Conservation (phyloP, 2,329 filamentous ascomycete species). For the Cladophialophora bantiana region DNA sequence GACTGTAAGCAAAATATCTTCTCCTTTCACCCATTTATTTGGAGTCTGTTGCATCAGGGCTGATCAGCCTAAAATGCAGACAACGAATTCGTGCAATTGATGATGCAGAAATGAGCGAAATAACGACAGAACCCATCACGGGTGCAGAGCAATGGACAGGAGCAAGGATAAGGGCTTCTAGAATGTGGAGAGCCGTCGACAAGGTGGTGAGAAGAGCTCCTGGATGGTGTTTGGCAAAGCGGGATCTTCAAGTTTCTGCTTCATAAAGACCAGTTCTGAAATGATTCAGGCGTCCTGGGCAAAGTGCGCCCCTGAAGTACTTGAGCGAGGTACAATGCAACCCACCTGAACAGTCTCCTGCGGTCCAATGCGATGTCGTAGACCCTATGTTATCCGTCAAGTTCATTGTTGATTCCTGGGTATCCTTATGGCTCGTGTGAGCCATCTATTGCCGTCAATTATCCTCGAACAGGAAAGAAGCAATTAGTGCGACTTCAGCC, state of each 20-base stretch:
- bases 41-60: background rate
- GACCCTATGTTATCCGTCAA: background rate
- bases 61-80: slow-evolving; percentile 58
- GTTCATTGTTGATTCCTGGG: slow-evolving; percentile 1
- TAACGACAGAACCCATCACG: slow-evolving; percentile 11
- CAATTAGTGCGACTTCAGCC: slow-evolving; percentile 36
- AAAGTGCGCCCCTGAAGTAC: background rate
- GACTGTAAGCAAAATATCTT: slow-evolving; percentile 68
- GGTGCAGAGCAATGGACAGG: slow-evolving; percentile 8
- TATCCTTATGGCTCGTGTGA: slow-evolving; percentile 1
- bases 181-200: slow-evolving; percentile 12
- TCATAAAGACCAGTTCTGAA: slow-evolving; percentile 19
- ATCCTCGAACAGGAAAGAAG: background rate
- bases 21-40: background rate
- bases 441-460: background rate
- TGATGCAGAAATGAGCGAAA: slow-evolving; percentile 84
- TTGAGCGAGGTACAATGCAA: slow-evolving; percentile 8
- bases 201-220: background rate
- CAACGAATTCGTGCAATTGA: slow-evolving; percentile 92
- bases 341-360: background rate
- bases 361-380: background rate
- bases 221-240: background rate
- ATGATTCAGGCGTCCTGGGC: background rate
- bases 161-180: slow-evolving; percentile 9
- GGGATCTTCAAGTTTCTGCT: slow-evolving; percentile 15